phyloP scores from a whole-genome alignment of 2,329 filamentous ascomycete genomes.

The Raffaelea arxii region DNA sequence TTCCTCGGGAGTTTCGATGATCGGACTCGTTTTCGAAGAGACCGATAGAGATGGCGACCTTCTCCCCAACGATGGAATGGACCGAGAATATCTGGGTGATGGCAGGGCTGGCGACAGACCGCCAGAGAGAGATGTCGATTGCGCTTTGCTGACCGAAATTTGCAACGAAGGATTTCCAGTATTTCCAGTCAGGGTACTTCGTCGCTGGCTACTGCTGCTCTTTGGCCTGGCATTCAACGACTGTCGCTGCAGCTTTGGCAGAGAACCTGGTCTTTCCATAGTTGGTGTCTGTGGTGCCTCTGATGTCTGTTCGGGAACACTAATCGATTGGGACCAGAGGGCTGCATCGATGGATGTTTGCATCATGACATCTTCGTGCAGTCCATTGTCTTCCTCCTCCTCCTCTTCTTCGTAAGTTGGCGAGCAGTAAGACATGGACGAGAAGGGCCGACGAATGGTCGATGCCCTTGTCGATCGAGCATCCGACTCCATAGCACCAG shows the following conservation, averaged over 20 bases:
- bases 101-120: not conserved
- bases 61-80: not conserved
- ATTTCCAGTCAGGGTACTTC: not conserved
- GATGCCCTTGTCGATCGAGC: constrained; percentile 5
- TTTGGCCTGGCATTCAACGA: too few relatives aligned
- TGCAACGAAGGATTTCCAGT: not conserved
- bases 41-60: not conserved
- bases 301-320: constrained; percentile 10
- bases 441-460: not conserved
- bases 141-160: not conserved
- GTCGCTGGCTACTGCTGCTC: not conserved
- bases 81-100: not conserved
- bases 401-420: not conserved
- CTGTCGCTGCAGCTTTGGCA: too few relatives aligned
- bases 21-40: not conserved
- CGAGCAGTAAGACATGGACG: too few relatives aligned
- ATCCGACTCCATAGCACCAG: constrained; percentile 27
- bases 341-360: constrained; percentile 4
- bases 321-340: constrained; percentile 12
- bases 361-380: constrained; percentile 12
- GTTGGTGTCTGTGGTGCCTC: too few relatives aligned
- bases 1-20: not conserved
- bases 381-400: not conserved
- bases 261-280: too few relatives aligned
- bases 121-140: too few relatives aligned